Base-by-base conservation (phyloP, 2,329 filamentous ascomycete genomes). In the Cytospora paraplurivora region DNA sequence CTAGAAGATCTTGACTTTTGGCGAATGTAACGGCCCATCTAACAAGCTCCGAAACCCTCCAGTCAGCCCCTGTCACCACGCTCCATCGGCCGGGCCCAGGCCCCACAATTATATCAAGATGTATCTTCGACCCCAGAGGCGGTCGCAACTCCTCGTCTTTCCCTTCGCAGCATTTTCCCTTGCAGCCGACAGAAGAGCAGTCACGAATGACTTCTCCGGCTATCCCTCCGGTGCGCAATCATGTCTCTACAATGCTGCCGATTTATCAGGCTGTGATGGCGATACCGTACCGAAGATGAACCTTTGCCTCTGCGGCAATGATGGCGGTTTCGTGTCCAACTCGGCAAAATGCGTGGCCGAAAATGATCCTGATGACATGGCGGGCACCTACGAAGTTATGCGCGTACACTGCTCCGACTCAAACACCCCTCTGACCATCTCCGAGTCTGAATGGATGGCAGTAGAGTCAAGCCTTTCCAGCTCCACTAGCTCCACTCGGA, bases 241-340 rank as follows among this genome's bases (percentile, higher is more conserved):
- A 8, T 85, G 83, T 63, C 73, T 85, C 1, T 71, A 76, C 66
- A 55, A 74, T 17, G 74, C 81, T 5, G 76, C 80, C 35, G 69
- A 74, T 54, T 37, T 64, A 21, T 78, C 77, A 17, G 68, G 71
- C 5, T 85, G 83, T 71, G 72, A 72, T 6, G 78, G 78, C 19
- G 69, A 70, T 21, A 76, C 76, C 0, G 73, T 76, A 3, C 52
- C 68, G 0, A 71, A 76, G 35, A 73, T 83, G 66, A 85, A 85
- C 67, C 59, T 69, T 2, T 85, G 83, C 59, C 74, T 85, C 1
- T 85, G 83, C 69, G 70, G 71, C 66, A 83, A 85, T 66, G 72
- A 75, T 37, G 79, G 79, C 61, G 73, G 78, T 67, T 85, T 85
- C 70, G 73, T 85, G 65, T 78, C 76, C 21, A 75, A 76, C 38